phyloP scores from a whole-genome alignment of 2,329 filamentous ascomycete genomes.

The Teratosphaeriaceae sp. region DNA sequence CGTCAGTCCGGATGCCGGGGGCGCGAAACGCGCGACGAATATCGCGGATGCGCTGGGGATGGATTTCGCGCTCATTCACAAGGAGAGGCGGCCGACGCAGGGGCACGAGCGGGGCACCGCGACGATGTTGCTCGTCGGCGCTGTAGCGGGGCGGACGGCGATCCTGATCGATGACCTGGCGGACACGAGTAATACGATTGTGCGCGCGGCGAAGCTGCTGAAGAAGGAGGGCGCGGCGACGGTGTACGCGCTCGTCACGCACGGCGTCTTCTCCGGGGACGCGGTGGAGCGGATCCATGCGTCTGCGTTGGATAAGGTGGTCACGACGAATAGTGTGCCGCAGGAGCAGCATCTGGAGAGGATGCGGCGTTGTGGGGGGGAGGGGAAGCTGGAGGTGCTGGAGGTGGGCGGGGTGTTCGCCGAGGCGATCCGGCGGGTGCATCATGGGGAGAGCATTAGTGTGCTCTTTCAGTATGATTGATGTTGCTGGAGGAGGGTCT shows the following conservation, averaged over 20 bases:
- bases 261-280: conserved; percentile 91
- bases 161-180: conserved; percentile 93
- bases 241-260: conserved; percentile 88
- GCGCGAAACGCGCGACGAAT: conserved; percentile 89
- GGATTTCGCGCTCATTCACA: conserved; percentile 97
- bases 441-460: conserved; percentile 96
- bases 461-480: conserved; percentile 83
- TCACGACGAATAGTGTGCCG: conserved; percentile 91
- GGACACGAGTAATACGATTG: conserved; percentile 96
- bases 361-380: conserved; percentile 43
- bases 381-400: conserved; percentile 74
- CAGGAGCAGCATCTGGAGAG: conserved; percentile 68
- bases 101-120: conserved; percentile 33
- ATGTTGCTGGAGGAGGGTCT: neutral
- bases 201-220: conserved; percentile 88
- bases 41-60: conserved; percentile 91
- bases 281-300: conserved; percentile 92
- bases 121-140: conserved; percentile 91
- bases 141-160: conserved; percentile 71
- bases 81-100: conserved; percentile 56
- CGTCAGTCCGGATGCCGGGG: conserved; percentile 92
- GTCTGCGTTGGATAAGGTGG: conserved; percentile 75
- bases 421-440: conserved; percentile 89
- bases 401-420: conserved; percentile 86
- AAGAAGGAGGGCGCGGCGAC: conserved; percentile 87